Base-by-base conservation (phyloP, 768 basidiomycete genomes). In the Rhodosporidiobolus odoratus region DNA sequence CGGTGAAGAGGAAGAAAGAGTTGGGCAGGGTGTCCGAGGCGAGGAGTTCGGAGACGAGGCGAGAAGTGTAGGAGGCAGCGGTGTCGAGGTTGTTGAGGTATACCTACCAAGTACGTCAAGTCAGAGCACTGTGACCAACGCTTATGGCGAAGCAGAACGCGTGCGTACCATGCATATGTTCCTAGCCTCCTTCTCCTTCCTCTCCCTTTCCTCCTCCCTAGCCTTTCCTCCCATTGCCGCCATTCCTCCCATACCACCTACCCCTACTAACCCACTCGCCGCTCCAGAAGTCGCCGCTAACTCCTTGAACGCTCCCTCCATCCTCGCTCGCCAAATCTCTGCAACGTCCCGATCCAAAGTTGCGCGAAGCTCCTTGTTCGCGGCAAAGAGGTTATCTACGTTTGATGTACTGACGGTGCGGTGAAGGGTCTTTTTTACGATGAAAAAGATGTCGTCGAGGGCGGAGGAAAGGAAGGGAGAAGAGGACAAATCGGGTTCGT, bases 21-120 rank as follows among this genome's bases (percentile, higher is more conserved):
- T 92, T 90, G 5, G 60, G 60, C 23, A 78, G 53, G 30, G 79
- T 73, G 23, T 80, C 78, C 5, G 75, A 85, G 12, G 81, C 82
- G 25, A 81, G 76, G 13, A 92, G 75, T 71, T 93, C 91, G 64
- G 84, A 85, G 9, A 87, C 80, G 30, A 99, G 82, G 57, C 89
- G 86, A 62, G 94, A 91, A 79, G 94, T 85, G 80, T 99, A 93
- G 10, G 86, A 89, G 5, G 87, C 87, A 4, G 94, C 97, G 25
- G 92, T 79, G 78, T 97, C 93, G n/a, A 99, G 83, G 79, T 99
- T 92, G 78, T 99, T 99, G 60, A 98, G 82, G 54, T 90, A 84
- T 43, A 88, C 88, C 95, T 98, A 77, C 25, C 12, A n/a, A n/a
- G n/a, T n/a, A n/a, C n/a, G n/a, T 0, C 21, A 38, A 16, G 13